phyloP scores from a whole-genome alignment of 192 early-diverging fungal genomes.

The Entomortierella beljakovae region DNA sequence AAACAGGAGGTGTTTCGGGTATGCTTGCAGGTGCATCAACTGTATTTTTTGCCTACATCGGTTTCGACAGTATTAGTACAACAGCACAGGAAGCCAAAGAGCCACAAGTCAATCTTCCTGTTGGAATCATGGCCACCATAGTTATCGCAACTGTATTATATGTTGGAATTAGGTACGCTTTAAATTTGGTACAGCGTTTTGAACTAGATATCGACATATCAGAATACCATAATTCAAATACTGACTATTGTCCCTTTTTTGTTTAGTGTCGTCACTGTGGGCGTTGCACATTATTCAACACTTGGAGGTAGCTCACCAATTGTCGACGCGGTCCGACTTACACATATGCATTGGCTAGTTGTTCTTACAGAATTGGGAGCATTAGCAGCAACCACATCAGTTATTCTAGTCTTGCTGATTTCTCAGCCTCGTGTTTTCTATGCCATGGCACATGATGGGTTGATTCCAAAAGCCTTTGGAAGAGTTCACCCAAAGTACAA shows the following conservation, averaged over 20 bases:
- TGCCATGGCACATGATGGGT: conserved; percentile 87
- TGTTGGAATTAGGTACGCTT: conserved; percentile 65
- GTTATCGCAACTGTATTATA: conserved; percentile 82
- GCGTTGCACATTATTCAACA: conserved; percentile 70
- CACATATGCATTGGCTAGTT: conserved; percentile 72
- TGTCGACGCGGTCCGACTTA: conserved; percentile 57
- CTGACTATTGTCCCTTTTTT: neutral
- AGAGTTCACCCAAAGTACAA: conserved; percentile 72
- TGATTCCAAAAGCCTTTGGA: conserved; percentile 75
- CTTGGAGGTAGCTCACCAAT: conserved; percentile 68
- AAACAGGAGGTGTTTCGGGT: conserved; percentile 72
- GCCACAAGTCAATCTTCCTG: conserved; percentile 87
- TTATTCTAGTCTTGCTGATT: conserved; percentile 79
- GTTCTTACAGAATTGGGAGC: conserved; percentile 83
- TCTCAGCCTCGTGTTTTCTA: conserved; percentile 91
- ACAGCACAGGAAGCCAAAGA: conserved; percentile 85
- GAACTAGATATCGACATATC: neutral
- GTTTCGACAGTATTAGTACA: conserved; percentile 91
- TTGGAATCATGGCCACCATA: conserved; percentile 87
- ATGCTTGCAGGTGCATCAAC: conserved; percentile 79
- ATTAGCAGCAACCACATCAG: conserved; percentile 81
- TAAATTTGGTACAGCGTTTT: neutral
- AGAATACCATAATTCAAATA: neutral
- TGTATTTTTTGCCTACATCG: conserved; percentile 88
- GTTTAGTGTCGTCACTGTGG: conserved; percentile 74